phyloP scores from a whole-genome alignment of 83 land plant species.

The Picea abies region DNA sequence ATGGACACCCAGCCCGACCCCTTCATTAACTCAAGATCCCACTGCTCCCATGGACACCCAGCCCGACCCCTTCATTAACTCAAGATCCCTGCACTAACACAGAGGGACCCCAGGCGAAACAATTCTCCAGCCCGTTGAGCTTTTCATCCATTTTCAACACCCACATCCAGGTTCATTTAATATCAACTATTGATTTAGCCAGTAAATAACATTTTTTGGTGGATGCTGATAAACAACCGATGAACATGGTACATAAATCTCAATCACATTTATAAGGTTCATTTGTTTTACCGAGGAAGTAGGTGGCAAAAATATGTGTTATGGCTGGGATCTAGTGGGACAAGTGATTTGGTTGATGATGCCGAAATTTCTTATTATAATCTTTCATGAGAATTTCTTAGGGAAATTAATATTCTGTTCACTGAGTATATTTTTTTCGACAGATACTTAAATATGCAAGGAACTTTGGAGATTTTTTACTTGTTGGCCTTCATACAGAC shows the following conservation, averaged over 20 bases:
- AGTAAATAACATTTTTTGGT: neutral
- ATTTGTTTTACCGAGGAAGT: neutral
- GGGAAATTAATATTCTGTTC: neutral
- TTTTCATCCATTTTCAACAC: neutral
- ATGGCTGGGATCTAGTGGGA: neutral
- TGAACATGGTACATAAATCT: neutral
- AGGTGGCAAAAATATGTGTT: neutral
- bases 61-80: no score
- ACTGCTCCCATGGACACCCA: no score
- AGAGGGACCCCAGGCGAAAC: no score
- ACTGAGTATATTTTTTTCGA: slow-evolving; percentile 3
- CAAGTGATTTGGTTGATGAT: slow-evolving; percentile 3
- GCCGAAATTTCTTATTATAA: neutral
- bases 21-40: no score
- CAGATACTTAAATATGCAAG: slow-evolving; percentile 84
- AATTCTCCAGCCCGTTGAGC: no score
- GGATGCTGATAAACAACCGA: neutral
- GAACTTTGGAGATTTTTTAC: slow-evolving; percentile 81
- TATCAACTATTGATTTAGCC: neutral
- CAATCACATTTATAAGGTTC: neutral
- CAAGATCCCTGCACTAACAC: no score
- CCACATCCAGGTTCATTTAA: neutral
- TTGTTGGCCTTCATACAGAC: slow-evolving; percentile 86
- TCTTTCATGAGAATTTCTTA: neutral
- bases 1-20: no score